Evolutionary conservation across 306 rosid species (phyloP).

Genomic region (Begonia fuchsioides): DNA sequence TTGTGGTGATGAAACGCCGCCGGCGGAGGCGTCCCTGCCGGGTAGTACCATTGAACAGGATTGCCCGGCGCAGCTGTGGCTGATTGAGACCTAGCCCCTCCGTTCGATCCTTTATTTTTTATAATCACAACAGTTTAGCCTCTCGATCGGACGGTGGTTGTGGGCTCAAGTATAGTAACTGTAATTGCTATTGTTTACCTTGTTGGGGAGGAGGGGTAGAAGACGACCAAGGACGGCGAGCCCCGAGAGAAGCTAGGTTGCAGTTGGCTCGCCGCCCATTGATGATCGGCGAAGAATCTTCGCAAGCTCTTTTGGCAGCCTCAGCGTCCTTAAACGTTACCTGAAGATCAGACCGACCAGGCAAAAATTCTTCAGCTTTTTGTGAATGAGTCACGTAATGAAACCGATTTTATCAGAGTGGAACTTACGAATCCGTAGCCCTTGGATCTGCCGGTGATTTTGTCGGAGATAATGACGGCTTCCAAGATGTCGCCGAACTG

Average conservation of each 20-base stretch:
- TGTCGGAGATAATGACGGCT: slow-evolving; percentile 82
- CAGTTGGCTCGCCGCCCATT: slow-evolving; percentile 81
- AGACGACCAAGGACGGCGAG: slow-evolving; percentile 46
- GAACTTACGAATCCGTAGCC: slow-evolving; percentile 82
- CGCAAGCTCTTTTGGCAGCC: slow-evolving; percentile 82
- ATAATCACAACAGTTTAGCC: too few relatives aligned
- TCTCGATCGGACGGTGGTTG: too few relatives aligned
- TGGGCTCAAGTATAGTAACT: neutral
- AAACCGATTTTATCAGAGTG: too few relatives aligned
- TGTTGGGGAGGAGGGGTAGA: slow-evolving; percentile 32
- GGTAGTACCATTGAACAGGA: slow-evolving; percentile 65
- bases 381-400: too few relatives aligned
- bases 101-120: slow-evolving; percentile 29
- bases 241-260: slow-evolving; percentile 68
- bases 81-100: slow-evolving; percentile 30
- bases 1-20: slow-evolving; percentile 40
- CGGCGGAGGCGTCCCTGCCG: slow-evolving; percentile 33
- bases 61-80: slow-evolving; percentile 23
- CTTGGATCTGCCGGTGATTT: slow-evolving; percentile 77
- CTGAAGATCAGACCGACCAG: too few relatives aligned
- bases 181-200: neutral
- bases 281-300: slow-evolving; percentile 52
- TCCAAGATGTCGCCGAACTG: slow-evolving; percentile 76
- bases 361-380: too few relatives aligned
- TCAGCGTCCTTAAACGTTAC: slow-evolving; percentile 74